Conservation (phyloP, 176 grass and related monocot species). For the Elaeis guineensis region DNA sequence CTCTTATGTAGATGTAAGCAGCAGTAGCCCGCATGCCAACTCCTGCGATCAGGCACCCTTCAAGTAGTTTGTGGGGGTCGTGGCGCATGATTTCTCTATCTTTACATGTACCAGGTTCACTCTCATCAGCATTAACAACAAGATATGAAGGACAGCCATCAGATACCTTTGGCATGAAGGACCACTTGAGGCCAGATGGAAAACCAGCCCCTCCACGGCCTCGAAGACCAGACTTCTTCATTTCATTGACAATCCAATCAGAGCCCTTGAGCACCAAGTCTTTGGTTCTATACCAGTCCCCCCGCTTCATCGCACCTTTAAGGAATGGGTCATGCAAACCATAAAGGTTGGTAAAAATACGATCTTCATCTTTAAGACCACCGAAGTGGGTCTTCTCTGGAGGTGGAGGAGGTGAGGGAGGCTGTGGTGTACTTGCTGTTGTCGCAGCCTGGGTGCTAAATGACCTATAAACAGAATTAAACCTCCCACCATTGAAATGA, state of each 20-base stretch:
- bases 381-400: conserved; percentile 9
- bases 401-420: conserved; percentile 6
- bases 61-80: conserved; percentile 10
- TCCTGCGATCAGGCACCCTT: conserved; percentile 10
- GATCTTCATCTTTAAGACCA: conserved; percentile 11
- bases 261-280: conserved; percentile 4
- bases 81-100: conserved; percentile 18
- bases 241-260: conserved; percentile 16
- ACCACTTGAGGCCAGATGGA: conserved; percentile 15
- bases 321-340: conserved; percentile 3
- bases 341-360: conserved; percentile 11
- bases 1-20: conserved; percentile 15
- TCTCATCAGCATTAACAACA: conserved; percentile 19
- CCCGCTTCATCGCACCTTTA: conserved; percentile 9
- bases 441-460: conserved; percentile 3
- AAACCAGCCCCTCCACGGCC: conserved; percentile 13
- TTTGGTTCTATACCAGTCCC: conserved; percentile 12
- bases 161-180: conserved; percentile 14
- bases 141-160: conserved; percentile 8
- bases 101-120: conserved; percentile 13
- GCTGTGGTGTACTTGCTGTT: conserved; percentile 6
- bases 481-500: neutral
- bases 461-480: conserved; percentile 4
- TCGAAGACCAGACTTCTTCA: conserved; percentile 10
- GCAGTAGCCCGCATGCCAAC: conserved; percentile 13